Conservation (phyloP, 2,329 filamentous ascomycete genomes). For the Endoconidiophora polonica region DNA sequence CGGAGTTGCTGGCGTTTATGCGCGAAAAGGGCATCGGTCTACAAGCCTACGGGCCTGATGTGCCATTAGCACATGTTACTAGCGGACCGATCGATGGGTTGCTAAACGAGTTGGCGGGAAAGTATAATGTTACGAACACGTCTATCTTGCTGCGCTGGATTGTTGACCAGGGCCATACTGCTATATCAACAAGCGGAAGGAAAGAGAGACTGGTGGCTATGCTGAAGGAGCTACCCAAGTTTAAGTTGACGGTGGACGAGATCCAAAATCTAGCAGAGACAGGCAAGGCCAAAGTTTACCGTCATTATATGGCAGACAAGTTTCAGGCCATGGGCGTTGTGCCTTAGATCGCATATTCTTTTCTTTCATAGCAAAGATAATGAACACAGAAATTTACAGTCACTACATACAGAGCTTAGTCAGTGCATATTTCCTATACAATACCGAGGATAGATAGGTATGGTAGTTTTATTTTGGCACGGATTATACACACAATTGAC, state of each 20-base stretch:
- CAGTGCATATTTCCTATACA: no score
- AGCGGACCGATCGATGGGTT: background rate
- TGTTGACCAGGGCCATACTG: conserved; percentile 7
- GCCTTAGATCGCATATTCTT: background rate
- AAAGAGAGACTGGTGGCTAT: conserved; percentile 14
- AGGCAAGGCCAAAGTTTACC: background rate
- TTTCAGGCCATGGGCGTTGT: conserved; percentile 8
- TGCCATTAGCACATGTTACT: background rate
- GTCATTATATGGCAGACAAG: conserved; percentile 1
- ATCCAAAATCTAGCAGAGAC: conserved; percentile 1
- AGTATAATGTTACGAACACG: conserved; percentile 1
- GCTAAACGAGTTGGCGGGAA: background rate
- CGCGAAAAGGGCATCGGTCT: conserved; percentile 40
- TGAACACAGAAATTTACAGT: no score
- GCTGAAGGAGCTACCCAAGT: conserved; percentile 13
- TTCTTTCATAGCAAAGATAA: no score
- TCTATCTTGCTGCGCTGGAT: background rate
- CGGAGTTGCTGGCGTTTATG: conserved; percentile 38
- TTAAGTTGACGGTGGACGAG: conserved; percentile 8
- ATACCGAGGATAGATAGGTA: no score
- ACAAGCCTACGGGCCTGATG: conserved; percentile 42
- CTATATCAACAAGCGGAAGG: conserved; percentile 13
- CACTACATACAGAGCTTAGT: no score
- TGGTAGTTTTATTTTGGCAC: no score
- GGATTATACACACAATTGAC: no score